Evolutionary conservation across 208 protist genomes (phyloP).

Genomic region (Trypanosoma congolense): DNA sequence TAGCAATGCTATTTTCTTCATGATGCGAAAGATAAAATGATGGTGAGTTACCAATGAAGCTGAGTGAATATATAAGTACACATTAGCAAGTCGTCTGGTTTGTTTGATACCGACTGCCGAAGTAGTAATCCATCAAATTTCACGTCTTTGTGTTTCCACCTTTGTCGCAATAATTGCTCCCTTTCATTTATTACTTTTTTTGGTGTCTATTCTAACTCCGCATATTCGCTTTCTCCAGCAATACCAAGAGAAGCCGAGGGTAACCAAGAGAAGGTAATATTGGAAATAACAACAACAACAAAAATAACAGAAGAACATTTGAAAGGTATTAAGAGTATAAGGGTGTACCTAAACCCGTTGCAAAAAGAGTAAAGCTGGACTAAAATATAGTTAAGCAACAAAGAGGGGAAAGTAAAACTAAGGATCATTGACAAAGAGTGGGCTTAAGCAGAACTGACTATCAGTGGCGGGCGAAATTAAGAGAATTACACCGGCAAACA

Average conservation of each 20-base stretch:
- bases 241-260: too few relatives aligned
- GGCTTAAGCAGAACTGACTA: background rate
- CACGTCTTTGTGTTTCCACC: background rate
- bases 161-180: background rate
- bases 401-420: background rate
- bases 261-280: too few relatives aligned
- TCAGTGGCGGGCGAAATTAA: conserved; percentile 13
- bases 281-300: too few relatives aligned
- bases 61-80: background rate
- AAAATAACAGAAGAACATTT: too few relatives aligned
- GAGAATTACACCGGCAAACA: conserved; percentile 21
- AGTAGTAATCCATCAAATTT: background rate
- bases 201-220: background rate
- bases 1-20: too few relatives aligned
- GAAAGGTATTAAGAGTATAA: too few relatives aligned
- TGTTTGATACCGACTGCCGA: background rate
- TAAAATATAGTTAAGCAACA: background rate
- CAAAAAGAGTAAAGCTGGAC: too few relatives aligned
- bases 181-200: background rate
- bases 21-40: too few relatives aligned
- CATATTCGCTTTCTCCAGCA: too few relatives aligned
- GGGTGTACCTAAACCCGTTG: too few relatives aligned
- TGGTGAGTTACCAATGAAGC: too few relatives aligned
- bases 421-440: background rate
- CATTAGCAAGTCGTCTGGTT: too few relatives aligned